Percentiles rank a stretch among this genome's conserved stretches.
Conservation (phyloP, 208 protist species). For the Wallacemonas sp. region DNA sequence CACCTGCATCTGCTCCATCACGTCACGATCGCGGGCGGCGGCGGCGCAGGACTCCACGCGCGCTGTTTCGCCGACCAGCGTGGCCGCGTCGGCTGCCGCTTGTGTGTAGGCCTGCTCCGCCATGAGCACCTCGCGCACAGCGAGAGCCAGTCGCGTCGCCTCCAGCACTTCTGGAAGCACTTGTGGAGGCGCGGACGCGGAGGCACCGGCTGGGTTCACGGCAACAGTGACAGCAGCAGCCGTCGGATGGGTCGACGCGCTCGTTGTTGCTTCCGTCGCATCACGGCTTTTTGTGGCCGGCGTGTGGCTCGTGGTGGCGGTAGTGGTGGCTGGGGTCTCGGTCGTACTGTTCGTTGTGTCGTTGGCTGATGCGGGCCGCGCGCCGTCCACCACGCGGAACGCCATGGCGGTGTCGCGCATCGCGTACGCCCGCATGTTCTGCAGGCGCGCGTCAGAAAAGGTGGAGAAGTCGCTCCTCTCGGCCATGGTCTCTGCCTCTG, state of each 20-base stretch:
- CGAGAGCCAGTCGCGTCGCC: too few species aligned
- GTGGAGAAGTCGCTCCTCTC: slow-evolving; percentile 6
- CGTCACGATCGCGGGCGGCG: slow-evolving; percentile 9
- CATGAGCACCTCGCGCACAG: slow-evolving; percentile 47
- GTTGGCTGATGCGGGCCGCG: background rate
- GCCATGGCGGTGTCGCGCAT: background rate
- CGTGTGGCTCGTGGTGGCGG: too few species aligned
- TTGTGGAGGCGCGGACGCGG: too few species aligned
- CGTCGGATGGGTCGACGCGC: too few species aligned
- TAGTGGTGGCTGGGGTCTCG: background rate
- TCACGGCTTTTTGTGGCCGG: too few species aligned
- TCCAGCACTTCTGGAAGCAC: too few species aligned
- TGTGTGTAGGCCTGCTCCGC: slow-evolving; percentile 17
- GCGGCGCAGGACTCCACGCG: background rate
- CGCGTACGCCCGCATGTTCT: background rate
- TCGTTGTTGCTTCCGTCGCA: too few species aligned
- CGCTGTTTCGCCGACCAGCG: background rate
- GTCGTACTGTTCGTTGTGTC: background rate
- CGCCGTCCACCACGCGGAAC: background rate
- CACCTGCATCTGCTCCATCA: slow-evolving; percentile 30
- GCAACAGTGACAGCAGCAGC: too few species aligned
- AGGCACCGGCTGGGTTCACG: too few species aligned
- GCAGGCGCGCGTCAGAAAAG: slow-evolving; percentile 1
- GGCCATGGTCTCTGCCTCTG: too few species aligned
- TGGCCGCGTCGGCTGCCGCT: background rate